These are phyloP conservation scores for Penicillium argentinense DNA, from an alignment of 495 filamentous ascomycete species.

Conservation along the genomic window DNA sequence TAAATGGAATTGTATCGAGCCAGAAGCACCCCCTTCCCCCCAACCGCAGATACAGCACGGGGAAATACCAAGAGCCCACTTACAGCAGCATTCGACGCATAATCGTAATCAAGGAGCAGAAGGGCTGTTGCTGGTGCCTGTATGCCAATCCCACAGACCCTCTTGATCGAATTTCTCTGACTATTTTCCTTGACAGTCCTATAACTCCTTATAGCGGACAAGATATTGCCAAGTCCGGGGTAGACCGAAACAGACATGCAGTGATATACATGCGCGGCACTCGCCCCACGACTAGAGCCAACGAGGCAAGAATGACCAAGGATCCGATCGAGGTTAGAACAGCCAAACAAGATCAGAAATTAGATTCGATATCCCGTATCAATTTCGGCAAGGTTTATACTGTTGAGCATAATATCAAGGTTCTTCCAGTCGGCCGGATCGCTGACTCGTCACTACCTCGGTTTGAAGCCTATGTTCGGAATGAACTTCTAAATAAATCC, in stretches of 20 bases:
- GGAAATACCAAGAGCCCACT: slow-evolving; percentile 23
- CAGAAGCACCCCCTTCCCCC: slow-evolving; percentile 6
- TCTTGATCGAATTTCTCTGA: neutral
- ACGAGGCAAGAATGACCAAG: slow-evolving; percentile 33
- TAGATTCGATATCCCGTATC: slow-evolving; percentile 42
- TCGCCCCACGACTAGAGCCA: neutral
- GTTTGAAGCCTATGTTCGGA: slow-evolving; percentile 30
- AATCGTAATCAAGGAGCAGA: slow-evolving; percentile 27
- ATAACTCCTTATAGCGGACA: slow-evolving; percentile 38
- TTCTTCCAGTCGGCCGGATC: slow-evolving; percentile 36
- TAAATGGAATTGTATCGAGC: slow-evolving; percentile 10
- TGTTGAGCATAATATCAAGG: slow-evolving; percentile 48
- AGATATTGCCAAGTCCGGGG: slow-evolving; percentile 32
- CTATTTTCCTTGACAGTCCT: slow-evolving; percentile 17
- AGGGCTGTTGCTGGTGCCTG: slow-evolving; percentile 32
- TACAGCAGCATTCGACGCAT: slow-evolving; percentile 35
- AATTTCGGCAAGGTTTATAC: slow-evolving; percentile 51
- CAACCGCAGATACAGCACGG: slow-evolving; percentile 3
- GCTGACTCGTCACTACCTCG: slow-evolving; percentile 22
- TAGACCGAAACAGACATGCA: slow-evolving; percentile 36
- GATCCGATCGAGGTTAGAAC: slow-evolving; percentile 31
- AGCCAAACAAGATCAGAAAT: slow-evolving; percentile 15
- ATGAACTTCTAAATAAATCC: slow-evolving; percentile 5
- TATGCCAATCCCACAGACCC: slow-evolving; percentile 13
- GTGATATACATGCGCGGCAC: slow-evolving; percentile 32